Conservation (phyloP, 441 rosid species). For the Omphalea diandra region DNA sequence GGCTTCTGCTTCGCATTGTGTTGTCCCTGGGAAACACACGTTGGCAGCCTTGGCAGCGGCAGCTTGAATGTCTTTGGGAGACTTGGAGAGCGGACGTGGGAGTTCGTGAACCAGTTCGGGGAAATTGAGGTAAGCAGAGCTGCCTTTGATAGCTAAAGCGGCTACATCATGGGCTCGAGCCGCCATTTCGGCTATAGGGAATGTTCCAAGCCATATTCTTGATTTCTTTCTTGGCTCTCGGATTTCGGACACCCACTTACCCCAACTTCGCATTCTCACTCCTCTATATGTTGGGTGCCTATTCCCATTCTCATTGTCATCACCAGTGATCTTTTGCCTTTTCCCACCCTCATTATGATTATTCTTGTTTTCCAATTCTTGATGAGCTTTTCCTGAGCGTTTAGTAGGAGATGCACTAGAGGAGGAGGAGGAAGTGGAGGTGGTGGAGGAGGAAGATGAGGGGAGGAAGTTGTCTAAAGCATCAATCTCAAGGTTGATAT, state of each 20-base stretch:
- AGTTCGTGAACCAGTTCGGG: constrained; percentile 46
- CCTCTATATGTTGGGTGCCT: constrained; percentile 59
- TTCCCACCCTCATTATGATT: constrained; percentile 22
- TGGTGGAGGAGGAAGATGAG: constrained; percentile 27
- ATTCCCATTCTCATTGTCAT: constrained; percentile 20
- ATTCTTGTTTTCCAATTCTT: constrained; percentile 19
- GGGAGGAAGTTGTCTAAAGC: constrained; percentile 28
- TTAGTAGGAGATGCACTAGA: constrained; percentile 23
- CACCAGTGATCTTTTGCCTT: constrained; percentile 19
- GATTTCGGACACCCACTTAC: constrained; percentile 85
- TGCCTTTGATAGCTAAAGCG: constrained; percentile 69
- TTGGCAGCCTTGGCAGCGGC: constrained; percentile 61
- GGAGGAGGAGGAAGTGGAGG: constrained; percentile 22
- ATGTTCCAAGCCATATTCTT: constrained; percentile 83
- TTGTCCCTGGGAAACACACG: constrained; percentile 38
- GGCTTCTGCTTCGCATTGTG: too few species aligned
- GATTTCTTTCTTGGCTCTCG: constrained; percentile 77
- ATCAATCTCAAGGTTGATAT: constrained; percentile 48
- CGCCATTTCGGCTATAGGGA: constrained; percentile 71
- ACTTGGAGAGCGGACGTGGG: constrained; percentile 53
- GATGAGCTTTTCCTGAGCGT: constrained; percentile 34
- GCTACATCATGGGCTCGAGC: constrained; percentile 87
- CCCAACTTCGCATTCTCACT: constrained; percentile 75
- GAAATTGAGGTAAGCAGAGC: constrained; percentile 63
- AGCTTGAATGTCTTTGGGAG: constrained; percentile 67